phyloP scores from a whole-genome alignment of 495 filamentous ascomycete species.

The Aspergillus incahuasiensis region DNA sequence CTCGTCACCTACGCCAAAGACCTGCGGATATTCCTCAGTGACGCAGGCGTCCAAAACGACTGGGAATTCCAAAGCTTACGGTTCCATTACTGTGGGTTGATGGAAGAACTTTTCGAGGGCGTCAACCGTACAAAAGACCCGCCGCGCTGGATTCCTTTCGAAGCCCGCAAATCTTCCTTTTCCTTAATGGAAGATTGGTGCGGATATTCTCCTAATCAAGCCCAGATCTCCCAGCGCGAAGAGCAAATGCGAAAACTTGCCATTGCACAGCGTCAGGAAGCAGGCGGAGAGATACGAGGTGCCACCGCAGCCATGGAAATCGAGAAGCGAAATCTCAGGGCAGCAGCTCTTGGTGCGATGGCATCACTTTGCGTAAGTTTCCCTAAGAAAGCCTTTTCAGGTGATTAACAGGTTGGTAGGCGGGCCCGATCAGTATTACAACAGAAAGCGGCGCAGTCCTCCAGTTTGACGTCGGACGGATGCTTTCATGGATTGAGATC shows the following conservation, averaged over 20 bases:
- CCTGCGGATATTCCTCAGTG: slow-evolving; percentile 87
- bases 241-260: slow-evolving; percentile 81
- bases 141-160: slow-evolving; percentile 91
- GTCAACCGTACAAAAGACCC: slow-evolving; percentile 84
- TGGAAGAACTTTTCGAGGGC: slow-evolving; percentile 89
- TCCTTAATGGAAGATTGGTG: slow-evolving; percentile 99
- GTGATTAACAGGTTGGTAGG: slow-evolving; percentile 30
- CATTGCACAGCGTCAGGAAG: slow-evolving; percentile 59
- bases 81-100: slow-evolving; percentile 87
- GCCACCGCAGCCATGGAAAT: slow-evolving; percentile 90
- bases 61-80: slow-evolving; percentile 93
- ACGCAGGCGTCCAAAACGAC: slow-evolving; percentile 89
- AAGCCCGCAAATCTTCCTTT: slow-evolving; percentile 88
- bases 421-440: slow-evolving; percentile 81
- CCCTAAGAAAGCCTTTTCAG: neutral
- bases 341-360: slow-evolving; percentile 92
- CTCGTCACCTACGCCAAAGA: slow-evolving; percentile 87
- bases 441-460: slow-evolving; percentile 78
- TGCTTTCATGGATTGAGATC: slow-evolving; percentile 89
- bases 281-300: slow-evolving; percentile 61
- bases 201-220: slow-evolving; percentile 89
- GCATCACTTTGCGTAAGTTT: slow-evolving; percentile 75
- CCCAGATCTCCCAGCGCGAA: slow-evolving; percentile 75
- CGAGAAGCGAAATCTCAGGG: slow-evolving; percentile 86
- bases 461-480: slow-evolving; percentile 85